A percentile compares a stretch with the other conserved stretches of the same genome.
Conservation (phyloP, 352 stramenopile genomes). For the Aphanomyces invadans region DNA sequence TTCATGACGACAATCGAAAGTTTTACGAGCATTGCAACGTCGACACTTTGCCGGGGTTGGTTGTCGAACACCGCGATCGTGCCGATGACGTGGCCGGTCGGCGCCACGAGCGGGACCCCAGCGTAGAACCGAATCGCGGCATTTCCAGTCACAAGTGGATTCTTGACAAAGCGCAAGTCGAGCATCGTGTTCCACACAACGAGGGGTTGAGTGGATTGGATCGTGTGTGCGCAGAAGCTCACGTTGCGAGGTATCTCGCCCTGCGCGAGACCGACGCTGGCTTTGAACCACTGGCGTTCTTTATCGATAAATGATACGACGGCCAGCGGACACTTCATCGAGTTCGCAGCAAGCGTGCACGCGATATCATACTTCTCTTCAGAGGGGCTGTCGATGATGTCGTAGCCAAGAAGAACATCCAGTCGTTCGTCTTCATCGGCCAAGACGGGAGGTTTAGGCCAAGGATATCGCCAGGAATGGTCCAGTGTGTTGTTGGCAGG, state of each 20-base stretch:
- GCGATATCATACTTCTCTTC: constrained; percentile 85
- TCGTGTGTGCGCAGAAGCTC: constrained; percentile 73
- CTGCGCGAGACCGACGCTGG: constrained; percentile 70
- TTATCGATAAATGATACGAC: constrained; percentile 76
- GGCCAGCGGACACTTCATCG: constrained; percentile 78
- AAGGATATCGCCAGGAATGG: constrained; percentile 68
- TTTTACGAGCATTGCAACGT: constrained; percentile 79
- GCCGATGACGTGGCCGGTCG: constrained; percentile 65
- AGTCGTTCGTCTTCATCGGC: constrained; percentile 57
- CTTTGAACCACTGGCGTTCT: constrained; percentile 82
- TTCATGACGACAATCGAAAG: constrained; percentile 83
- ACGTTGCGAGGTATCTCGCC: constrained; percentile 78
- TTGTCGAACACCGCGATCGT: constrained; percentile 84
- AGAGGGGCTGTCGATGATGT: constrained; percentile 78
- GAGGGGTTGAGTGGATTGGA: constrained; percentile 84
- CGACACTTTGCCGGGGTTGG: constrained; percentile 70
- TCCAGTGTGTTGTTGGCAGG: constrained; percentile 24
- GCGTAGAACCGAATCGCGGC: constrained; percentile 84
- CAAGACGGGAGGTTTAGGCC: constrained; percentile 74
- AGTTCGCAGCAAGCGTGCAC: constrained; percentile 74
- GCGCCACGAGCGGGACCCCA: constrained; percentile 68
- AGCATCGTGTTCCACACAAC: constrained; percentile 80
- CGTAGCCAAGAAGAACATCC: constrained; percentile 63
- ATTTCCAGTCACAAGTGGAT: constrained; percentile 67
- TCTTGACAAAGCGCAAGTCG: constrained; percentile 80